Percentiles rank a stretch among this genome's conserved stretches.
These are phyloP conservation scores for Paecilomyces sp. DNA, from an alignment of 2,329 filamentous ascomycete species.

Conservation along the genomic window DNA sequence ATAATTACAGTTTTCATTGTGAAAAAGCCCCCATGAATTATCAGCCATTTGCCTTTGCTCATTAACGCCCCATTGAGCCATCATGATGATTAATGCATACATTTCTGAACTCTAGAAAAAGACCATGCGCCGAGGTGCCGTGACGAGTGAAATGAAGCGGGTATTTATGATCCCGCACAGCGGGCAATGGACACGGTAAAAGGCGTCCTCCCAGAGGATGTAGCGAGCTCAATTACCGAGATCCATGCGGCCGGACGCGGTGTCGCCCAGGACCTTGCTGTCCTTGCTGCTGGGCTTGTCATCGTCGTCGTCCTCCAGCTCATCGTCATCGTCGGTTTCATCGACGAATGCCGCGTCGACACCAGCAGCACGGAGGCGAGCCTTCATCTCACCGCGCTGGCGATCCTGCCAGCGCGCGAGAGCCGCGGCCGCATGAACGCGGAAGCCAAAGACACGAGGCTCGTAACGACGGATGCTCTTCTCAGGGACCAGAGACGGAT, in stretches of 20 bases:
- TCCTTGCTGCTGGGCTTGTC: conserved; percentile 12
- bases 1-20: not conserved
- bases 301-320: conserved; percentile 42
- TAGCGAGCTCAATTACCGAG: conserved; percentile 19
- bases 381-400: conserved; percentile 74
- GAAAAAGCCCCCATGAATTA: not conserved
- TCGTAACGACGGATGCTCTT: conserved; percentile 84
- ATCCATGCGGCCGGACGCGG: conserved; percentile 30
- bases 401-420: conserved; percentile 85
- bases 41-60: not conserved
- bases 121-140: not conserved
- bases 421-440: conserved; percentile 82
- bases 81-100: not conserved
- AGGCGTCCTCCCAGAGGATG: not conserved
- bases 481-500: conserved; percentile 77
- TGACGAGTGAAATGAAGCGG: not conserved
- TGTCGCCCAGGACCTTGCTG: conserved; percentile 18
- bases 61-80: not conserved
- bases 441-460: conserved; percentile 89
- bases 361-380: conserved; percentile 59
- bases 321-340: conserved; percentile 57
- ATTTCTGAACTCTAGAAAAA: not conserved
- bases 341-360: conserved; percentile 73
- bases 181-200: not conserved
- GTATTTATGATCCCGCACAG: not conserved